A percentile compares a stretch with the other conserved stretches of the same genome.
Evolutionary conservation across 306 rosid species (phyloP).

Genomic region (Cicer pinnatifidum): DNA sequence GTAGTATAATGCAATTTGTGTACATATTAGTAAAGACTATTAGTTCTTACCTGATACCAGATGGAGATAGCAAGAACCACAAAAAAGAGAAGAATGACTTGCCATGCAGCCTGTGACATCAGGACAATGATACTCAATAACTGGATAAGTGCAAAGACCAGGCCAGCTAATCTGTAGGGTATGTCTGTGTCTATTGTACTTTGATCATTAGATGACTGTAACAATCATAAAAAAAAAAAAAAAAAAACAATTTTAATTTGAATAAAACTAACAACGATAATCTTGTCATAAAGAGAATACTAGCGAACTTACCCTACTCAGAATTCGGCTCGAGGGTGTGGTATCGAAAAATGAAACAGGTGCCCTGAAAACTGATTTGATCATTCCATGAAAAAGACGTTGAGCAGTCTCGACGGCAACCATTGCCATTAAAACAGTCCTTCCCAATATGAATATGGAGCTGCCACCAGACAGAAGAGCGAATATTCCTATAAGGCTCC

Average conservation of each 20-base stretch:
- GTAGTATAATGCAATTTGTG: background rate
- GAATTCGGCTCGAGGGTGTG: slow-evolving; percentile 87
- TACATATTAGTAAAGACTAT: background rate
- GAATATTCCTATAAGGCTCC: slow-evolving; percentile 61
- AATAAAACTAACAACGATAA: slow-evolving; percentile 10
- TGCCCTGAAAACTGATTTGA: slow-evolving; percentile 75
- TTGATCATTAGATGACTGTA: slow-evolving; percentile 88
- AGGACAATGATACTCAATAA: slow-evolving; percentile 70
- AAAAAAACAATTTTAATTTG: background rate
- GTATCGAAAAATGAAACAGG: slow-evolving; percentile 81
- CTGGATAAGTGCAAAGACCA: slow-evolving; percentile 85
- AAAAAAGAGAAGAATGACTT: slow-evolving; percentile 71
- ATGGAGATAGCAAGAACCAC: slow-evolving; percentile 63
- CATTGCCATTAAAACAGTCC: slow-evolving; percentile 77
- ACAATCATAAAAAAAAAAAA: slow-evolving; percentile 22
- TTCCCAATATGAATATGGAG: slow-evolving; percentile 83
- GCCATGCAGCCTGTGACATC: slow-evolving; percentile 86
- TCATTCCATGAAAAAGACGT: slow-evolving; percentile 75
- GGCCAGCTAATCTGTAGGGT: slow-evolving; percentile 87
- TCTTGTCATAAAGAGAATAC: slow-evolving; percentile 11
- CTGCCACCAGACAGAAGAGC: slow-evolving; percentile 77
- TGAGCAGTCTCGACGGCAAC: slow-evolving; percentile 81
- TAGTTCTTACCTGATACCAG: slow-evolving; percentile 73
- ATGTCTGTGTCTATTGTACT: slow-evolving; percentile 83
- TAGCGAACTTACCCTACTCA: slow-evolving; percentile 68